Evolutionary conservation across 768 basidiomycete genomes (phyloP).

Genomic region (Boletus subparvulus): DNA sequence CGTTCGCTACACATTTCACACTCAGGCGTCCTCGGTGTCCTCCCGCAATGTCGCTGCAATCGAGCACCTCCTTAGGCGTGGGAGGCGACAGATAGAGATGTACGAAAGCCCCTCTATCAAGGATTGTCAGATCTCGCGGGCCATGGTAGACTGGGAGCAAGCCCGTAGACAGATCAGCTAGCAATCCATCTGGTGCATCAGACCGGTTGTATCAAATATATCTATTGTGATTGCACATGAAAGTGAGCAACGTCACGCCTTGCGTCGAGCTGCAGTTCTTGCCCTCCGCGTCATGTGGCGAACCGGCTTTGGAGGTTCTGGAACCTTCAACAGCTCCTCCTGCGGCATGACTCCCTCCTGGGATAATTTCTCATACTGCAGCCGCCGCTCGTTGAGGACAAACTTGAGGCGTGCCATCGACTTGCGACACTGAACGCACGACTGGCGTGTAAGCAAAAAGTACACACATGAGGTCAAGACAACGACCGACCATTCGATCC

Average conservation of each 20-base stretch:
- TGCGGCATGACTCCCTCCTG: conserved; percentile 19
- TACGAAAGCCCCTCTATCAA: conserved; percentile 66
- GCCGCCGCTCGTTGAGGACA: conserved; percentile 84
- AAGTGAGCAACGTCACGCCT: conserved; percentile 4
- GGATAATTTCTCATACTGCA: conserved; percentile 61
- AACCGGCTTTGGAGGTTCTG: conserved; percentile 11
- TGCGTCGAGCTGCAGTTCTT: conserved; percentile 18
- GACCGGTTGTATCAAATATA: conserved; percentile 5
- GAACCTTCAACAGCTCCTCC: conserved; percentile 17
- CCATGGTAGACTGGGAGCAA: conserved; percentile 67
- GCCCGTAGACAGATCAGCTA: conserved; percentile 21
- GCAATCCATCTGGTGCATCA: conserved; percentile 1
- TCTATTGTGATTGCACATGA: conserved; percentile 9
- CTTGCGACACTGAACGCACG: conserved; percentile 70
- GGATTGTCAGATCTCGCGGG: conserved; percentile 72
- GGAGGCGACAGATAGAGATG: conserved; percentile 63
- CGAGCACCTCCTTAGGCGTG: conserved; percentile 75
- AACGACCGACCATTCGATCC: conserved; percentile 45
- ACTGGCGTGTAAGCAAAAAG: conserved; percentile 3
- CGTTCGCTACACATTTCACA: conserved; percentile 68
- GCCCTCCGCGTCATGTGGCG: conserved; percentile 24
- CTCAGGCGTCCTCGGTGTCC: conserved; percentile 58
- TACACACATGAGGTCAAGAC: neutral
- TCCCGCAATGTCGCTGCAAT: conserved; percentile 67
- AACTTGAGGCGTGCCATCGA: conserved; percentile 97